Conservation (phyloP, 2,329 filamentous ascomycete species). For the Epichloe brachyelytri region DNA sequence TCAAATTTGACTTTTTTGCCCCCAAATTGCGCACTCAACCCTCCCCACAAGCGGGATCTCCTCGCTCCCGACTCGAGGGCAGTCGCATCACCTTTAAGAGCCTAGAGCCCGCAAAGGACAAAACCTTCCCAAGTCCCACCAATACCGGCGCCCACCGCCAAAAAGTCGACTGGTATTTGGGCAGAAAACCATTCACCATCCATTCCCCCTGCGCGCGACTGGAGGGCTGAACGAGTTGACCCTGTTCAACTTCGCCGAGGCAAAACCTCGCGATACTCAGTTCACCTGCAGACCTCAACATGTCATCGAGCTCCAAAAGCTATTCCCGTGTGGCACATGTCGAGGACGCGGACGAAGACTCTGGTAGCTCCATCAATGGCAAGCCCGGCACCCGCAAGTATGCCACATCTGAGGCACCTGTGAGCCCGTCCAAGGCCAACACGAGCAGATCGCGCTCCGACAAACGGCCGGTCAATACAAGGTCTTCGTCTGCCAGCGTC, state of each 20-base stretch:
- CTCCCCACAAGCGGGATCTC: constrained; percentile 5
- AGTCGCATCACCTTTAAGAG: background rate
- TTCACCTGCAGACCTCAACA: constrained; percentile 17
- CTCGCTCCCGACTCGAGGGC: constrained; percentile 4
- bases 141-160: constrained; percentile 1
- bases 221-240: background rate
- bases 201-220: background rate
- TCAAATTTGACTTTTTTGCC: background rate
- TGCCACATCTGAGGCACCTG: constrained; percentile 32
- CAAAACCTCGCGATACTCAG: constrained; percentile 4
- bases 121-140: constrained; percentile 1
- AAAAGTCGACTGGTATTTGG: background rate
- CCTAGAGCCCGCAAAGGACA: background rate
- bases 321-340: constrained; percentile 28
- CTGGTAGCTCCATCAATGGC: constrained; percentile 28
- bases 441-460: constrained; percentile 35
- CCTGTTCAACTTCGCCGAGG: background rate
- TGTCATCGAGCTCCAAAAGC: constrained; percentile 25
- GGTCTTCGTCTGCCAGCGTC: constrained; percentile 22
- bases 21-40: background rate
- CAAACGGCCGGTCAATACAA: constrained; percentile 18
- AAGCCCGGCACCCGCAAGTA: constrained; percentile 29
- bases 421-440: constrained; percentile 34
- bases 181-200: background rate
- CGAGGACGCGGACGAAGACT: constrained; percentile 37